Base-by-base conservation (phyloP, 2,329 filamentous ascomycete genomes). In the Nemania sp. region DNA sequence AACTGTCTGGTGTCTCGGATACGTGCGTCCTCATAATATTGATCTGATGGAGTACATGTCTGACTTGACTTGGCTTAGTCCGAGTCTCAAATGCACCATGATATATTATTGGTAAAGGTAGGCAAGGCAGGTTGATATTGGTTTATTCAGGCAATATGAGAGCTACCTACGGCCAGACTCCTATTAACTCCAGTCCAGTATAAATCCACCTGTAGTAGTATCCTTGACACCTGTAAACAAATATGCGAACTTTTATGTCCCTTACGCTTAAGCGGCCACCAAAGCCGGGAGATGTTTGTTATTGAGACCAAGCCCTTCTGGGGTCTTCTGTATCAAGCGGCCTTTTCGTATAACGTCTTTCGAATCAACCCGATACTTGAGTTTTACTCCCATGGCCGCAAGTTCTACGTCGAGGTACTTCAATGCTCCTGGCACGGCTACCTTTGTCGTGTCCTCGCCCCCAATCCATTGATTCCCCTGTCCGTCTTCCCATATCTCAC, bases 331-430 rank as follows among this genome's bases (percentile, higher is more conserved):
- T 72, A 79, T 78, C 78, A 87, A 77, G 2, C 81, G 81, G 1
- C 86, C 85, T 77, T 85, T 87, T 57, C 86, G 82, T 63, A 86
- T 83, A 73, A 84, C 86, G 73, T 98, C 92, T 79, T 91, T 91
- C 79, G 81, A 82, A 73, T 86, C 84, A 49, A 89, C 80, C 64
- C 83, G 82, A 75, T 97, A 98, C 85, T 93, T 97, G 82, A 99
- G 88, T 82, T 94, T 92, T 62, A 99, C 91, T 61, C 96, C 96
- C 96, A 99, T 99, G 64, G 94, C 94, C 41, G 94, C 93, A 75
- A 99, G 83, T 82, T 99, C 96, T 22, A 97, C 94, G 81, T 99
- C 96, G 73, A 99, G 82, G 83, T 92, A 98, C 82, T 93, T 93
- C 79, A 99, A 83, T 62, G 97, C 96, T 71, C 94, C 95, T 0